A percentile compares a stretch with the other conserved stretches of the same genome.
phyloP scores from a whole-genome alignment of 140 eudicot genomes.

The Artemisia princeps region DNA sequence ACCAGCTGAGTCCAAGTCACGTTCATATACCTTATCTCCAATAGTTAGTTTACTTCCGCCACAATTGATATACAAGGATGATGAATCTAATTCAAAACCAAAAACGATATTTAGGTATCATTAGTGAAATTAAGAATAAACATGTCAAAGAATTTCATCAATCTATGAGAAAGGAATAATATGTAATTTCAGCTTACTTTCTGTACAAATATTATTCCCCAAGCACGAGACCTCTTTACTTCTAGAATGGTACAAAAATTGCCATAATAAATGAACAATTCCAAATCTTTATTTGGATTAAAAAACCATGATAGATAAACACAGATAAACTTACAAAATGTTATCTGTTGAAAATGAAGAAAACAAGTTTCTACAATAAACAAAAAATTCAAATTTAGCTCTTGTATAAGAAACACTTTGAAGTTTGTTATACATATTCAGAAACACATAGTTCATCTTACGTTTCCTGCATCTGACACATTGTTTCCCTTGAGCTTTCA shows the following conservation, averaged over 20 bases:
- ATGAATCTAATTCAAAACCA: too few species aligned
- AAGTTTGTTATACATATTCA: too few species aligned
- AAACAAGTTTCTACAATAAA: slow-evolving; percentile 52
- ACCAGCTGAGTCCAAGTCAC: too few species aligned
- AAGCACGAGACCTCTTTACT: slow-evolving; percentile 52
- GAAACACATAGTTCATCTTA: slow-evolving; percentile 24
- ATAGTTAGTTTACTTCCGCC: too few species aligned
- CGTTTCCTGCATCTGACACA: slow-evolving; percentile 37
- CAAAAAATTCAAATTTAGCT: too few species aligned
- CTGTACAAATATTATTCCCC: slow-evolving; percentile 29
- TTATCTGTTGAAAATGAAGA: slow-evolving; percentile 39
- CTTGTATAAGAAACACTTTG: too few species aligned
- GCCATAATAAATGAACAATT: slow-evolving; percentile 9
- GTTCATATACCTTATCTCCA: too few species aligned
- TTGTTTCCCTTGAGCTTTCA: slow-evolving; percentile 12
- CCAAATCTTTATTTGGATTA: slow-evolving; percentile 14
- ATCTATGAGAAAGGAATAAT: background rate
- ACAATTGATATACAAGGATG: too few species aligned
- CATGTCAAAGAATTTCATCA: too few species aligned
- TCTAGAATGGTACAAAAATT: slow-evolving; percentile 1
- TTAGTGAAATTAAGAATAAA: too few species aligned
- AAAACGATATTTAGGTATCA: too few species aligned
- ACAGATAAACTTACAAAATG: slow-evolving; percentile 37
- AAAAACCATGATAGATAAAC: background rate
- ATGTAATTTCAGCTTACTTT: slow-evolving; percentile 34